phyloP scores from a whole-genome alignment of 495 filamentous ascomycete genomes.

The Umbilicaria muhlenbergii region DNA sequence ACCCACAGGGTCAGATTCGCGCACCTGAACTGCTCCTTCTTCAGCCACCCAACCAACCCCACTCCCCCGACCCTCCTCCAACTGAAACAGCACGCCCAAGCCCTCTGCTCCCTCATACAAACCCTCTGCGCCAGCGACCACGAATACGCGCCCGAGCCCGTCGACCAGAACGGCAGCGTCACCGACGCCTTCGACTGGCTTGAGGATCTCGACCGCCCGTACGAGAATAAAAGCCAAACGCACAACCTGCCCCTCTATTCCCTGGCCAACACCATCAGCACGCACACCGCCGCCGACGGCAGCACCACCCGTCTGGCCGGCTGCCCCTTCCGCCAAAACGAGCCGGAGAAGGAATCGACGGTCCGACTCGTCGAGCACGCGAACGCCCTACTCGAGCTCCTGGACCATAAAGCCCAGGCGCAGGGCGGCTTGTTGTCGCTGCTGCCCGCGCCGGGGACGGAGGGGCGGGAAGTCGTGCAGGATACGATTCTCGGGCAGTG shows the following conservation, averaged over 20 bases:
- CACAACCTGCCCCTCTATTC: constrained; percentile 28
- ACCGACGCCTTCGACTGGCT: constrained; percentile 34
- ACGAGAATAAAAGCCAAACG: constrained; percentile 26
- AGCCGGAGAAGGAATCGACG: constrained; percentile 4
- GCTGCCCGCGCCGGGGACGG: constrained; percentile 22
- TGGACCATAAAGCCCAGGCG: constrained; percentile 36
- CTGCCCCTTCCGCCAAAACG: constrained; percentile 20
- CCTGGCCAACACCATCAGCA: constrained; percentile 28
- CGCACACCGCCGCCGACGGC: constrained; percentile 21
- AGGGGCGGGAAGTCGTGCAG: constrained; percentile 19
- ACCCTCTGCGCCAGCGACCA: constrained; percentile 10
- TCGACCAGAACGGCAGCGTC: constrained; percentile 9
- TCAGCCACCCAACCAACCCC: constrained; percentile 3
- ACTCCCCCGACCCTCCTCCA: constrained; percentile 29
- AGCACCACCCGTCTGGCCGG: constrained; percentile 17
- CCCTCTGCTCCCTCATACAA: constrained; percentile 31
- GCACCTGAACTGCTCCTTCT: constrained; percentile 11
- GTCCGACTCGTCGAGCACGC: constrained; percentile 29
- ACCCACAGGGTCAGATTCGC: not conserved
- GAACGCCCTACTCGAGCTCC: constrained; percentile 33
- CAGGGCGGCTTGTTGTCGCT: constrained; percentile 33
- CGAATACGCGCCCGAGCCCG: constrained; percentile 1
- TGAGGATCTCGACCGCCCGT: constrained; percentile 25
- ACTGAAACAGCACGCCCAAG: constrained; percentile 39
- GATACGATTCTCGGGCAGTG: constrained; percentile 32